Conservation (phyloP, 192 early-diverging fungal genomes). For the Fimicolochytrium jonesii region DNA sequence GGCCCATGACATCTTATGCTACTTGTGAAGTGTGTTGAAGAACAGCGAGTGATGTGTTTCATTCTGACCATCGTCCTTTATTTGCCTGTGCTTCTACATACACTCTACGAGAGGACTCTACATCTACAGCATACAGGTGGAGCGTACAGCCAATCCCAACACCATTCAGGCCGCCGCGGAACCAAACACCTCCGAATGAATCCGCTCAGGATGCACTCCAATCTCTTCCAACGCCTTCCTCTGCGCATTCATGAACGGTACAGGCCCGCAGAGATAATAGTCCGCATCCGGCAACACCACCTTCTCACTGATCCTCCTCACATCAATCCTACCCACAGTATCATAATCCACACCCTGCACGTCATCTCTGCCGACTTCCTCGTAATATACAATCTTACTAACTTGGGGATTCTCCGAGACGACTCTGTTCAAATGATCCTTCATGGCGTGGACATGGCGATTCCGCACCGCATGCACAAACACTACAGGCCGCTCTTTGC, state of each 20-base stretch:
- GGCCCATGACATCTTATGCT: too few relatives aligned
- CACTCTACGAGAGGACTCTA: too few relatives aligned
- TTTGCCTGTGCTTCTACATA: too few relatives aligned
- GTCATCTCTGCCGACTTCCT: not conserved
- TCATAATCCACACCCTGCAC: not conserved
- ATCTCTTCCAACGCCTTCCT: not conserved
- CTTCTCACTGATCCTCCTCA: not conserved
- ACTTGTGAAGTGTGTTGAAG: too few relatives aligned
- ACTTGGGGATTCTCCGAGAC: not conserved
- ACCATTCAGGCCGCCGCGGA: not conserved
- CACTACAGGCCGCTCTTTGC: not conserved
- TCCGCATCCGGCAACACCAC: constrained; percentile 1
- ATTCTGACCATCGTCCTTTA: too few relatives aligned
- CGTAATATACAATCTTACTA: not conserved
- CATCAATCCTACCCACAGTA: not conserved
- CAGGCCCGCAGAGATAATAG: constrained; percentile 7
- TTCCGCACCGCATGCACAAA: constrained; percentile 1
- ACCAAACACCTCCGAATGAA: constrained; percentile 3
- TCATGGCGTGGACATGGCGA: not conserved
- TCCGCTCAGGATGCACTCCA: not conserved
- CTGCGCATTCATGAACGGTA: not conserved
- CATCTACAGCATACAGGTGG: too few relatives aligned
- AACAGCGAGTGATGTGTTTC: too few relatives aligned
- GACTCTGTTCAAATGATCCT: not conserved
- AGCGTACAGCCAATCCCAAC: too few relatives aligned